A percentile compares a stretch with the other conserved stretches of the same genome.
phyloP scores from a whole-genome alignment of 148 eudicot species.

The Chenopodium formosanum region DNA sequence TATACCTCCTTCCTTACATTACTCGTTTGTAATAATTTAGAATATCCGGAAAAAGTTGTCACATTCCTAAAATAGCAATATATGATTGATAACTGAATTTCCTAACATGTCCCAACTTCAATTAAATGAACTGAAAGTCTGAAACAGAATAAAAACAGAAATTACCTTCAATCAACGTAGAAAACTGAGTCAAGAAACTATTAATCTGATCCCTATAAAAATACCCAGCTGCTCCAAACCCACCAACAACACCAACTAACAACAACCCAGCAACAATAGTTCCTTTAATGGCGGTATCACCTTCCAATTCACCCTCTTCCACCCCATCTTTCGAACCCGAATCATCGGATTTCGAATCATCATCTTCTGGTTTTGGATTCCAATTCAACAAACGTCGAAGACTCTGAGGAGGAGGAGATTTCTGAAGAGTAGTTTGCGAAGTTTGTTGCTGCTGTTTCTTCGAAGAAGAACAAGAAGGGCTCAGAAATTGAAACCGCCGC shows the following conservation, averaged over 20 bases:
- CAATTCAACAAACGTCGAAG: constrained; percentile 48
- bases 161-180: constrained; percentile 84
- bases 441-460: constrained; percentile 41
- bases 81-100: too few species aligned
- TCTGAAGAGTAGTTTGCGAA: constrained; percentile 42
- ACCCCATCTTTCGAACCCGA: constrained; percentile 8
- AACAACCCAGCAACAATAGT: constrained; percentile 79
- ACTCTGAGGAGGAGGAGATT: constrained; percentile 52
- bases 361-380: constrained; percentile 39
- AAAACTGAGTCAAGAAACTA: constrained; percentile 70
- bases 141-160: background rate
- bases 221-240: constrained; percentile 82
- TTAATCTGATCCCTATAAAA: constrained; percentile 80
- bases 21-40: too few species aligned
- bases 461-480: constrained; percentile 67
- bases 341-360: constrained; percentile 1
- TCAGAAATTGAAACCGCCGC: constrained; percentile 39
- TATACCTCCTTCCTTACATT: too few species aligned
- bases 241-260: constrained; percentile 82
- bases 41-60: background rate
- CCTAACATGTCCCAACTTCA: too few species aligned
- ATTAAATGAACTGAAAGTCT: too few species aligned
- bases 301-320: constrained; percentile 37
- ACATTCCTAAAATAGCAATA: background rate
- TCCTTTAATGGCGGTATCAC: constrained; percentile 67